A percentile compares a stretch with the other conserved stretches of the same genome.
Conservation (phyloP, 2,329 filamentous ascomycete species). For the Neonectria faginata region DNA sequence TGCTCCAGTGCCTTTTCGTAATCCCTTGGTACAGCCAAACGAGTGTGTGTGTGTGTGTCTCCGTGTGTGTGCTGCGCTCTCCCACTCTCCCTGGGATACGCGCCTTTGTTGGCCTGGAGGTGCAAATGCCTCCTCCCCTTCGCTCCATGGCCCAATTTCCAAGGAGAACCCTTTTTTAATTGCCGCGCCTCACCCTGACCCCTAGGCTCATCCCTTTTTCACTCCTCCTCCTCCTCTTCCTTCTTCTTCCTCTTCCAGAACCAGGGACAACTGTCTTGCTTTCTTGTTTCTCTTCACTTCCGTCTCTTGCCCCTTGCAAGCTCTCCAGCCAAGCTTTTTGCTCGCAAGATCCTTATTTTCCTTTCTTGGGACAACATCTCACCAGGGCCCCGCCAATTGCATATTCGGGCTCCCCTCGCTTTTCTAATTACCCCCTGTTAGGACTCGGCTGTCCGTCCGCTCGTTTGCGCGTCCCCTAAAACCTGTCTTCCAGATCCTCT, state of each 20-base stretch:
- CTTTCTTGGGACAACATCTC: constrained; percentile 40
- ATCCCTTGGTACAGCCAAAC: constrained; percentile 21
- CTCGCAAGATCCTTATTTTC: constrained; percentile 47
- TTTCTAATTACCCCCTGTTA: constrained; percentile 44
- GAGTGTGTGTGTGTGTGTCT: constrained; percentile 13
- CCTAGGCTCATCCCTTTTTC: constrained; percentile 36
- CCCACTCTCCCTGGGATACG: constrained; percentile 12
- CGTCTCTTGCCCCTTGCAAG: constrained; percentile 36
- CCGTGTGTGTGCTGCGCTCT: constrained; percentile 7
- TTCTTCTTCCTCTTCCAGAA: constrained; percentile 35
- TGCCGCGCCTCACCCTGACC: constrained; percentile 46
- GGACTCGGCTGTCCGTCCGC: constrained; percentile 53
- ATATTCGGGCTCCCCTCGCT: constrained; percentile 49
- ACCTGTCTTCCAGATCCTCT: constrained; percentile 47
- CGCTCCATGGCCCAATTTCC: constrained; percentile 46
- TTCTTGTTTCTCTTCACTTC: constrained; percentile 38
- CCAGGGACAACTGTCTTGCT: constrained; percentile 24
- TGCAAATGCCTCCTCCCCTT: constrained; percentile 25
- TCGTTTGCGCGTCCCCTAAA: constrained; percentile 55
- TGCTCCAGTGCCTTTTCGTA: constrained; percentile 22
- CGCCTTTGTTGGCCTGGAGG: constrained; percentile 11
- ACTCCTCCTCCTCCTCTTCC: constrained; percentile 21
- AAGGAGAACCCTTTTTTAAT: constrained; percentile 46
- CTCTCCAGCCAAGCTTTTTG: constrained; percentile 28
- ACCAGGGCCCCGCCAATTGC: constrained; percentile 51